Evolutionary conservation across 1,139 yeast species (phyloP).

Genomic region (Blastobotrys apis): DNA sequence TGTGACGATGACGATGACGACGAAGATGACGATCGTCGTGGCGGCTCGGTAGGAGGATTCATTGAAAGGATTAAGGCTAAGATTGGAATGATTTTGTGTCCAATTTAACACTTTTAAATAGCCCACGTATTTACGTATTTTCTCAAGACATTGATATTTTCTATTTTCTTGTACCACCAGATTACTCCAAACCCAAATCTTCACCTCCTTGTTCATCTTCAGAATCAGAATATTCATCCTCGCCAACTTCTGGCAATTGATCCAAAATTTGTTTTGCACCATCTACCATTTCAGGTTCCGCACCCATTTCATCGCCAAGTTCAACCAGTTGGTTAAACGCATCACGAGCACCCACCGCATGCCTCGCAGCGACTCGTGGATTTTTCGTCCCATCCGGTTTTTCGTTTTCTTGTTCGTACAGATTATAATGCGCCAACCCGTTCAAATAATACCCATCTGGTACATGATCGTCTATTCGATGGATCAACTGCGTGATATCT

Average conservation of each 20-base stretch:
- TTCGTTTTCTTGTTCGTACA: slow-evolving; percentile 19
- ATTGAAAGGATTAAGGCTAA: too few relatives aligned
- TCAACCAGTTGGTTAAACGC: slow-evolving; percentile 28
- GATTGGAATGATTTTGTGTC: too few relatives aligned
- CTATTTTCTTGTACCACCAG: slow-evolving; percentile 2
- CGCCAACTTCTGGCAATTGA: slow-evolving; percentile 37
- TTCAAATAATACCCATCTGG: slow-evolving; percentile 78
- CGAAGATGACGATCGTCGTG: background rate
- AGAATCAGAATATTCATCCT: slow-evolving; percentile 27
- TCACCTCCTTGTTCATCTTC: slow-evolving; percentile 23
- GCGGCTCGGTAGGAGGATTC: too few relatives aligned
- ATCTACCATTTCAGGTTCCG: slow-evolving; percentile 29
- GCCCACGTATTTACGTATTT: too few relatives aligned
- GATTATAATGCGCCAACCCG: slow-evolving; percentile 66
- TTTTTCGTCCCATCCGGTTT: slow-evolving; percentile 11
- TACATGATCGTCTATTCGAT: slow-evolving; percentile 78
- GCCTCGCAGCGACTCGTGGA: slow-evolving; percentile 25
- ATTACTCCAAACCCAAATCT: slow-evolving; percentile 18
- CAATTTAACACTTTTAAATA: too few relatives aligned
- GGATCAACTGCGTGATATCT: slow-evolving; percentile 55
- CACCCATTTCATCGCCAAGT: slow-evolving; percentile 28
- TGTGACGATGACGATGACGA: background rate
- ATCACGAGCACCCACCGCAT: slow-evolving; percentile 33
- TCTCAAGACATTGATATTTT: too few relatives aligned
- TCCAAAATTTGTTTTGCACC: slow-evolving; percentile 31